A percentile compares a stretch with the other conserved stretches of the same genome.
phyloP scores from a whole-genome alignment of 495 filamentous ascomycete species.

The Penicillium desertorum region DNA sequence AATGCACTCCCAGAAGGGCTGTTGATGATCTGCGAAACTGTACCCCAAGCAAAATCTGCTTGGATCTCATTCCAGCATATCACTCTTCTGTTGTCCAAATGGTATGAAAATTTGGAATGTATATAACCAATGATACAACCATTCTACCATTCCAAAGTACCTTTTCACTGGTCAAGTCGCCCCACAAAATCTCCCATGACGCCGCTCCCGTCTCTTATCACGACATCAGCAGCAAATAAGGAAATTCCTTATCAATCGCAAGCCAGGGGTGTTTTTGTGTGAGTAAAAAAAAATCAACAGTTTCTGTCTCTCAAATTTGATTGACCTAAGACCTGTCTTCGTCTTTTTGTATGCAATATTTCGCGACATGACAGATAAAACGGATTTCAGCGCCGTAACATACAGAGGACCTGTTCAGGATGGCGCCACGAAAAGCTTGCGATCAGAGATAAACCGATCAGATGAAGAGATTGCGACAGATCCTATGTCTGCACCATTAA shows the following conservation, averaged over 20 bases:
- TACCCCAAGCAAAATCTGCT: too few relatives aligned
- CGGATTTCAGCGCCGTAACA: constrained; percentile 9
- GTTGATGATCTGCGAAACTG: too few relatives aligned
- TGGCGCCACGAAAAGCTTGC: constrained; percentile 5
- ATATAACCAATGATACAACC: too few relatives aligned
- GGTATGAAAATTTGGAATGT: too few relatives aligned
- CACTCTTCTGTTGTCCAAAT: too few relatives aligned
- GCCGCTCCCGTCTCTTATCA: constrained; percentile 24
- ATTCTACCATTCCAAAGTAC: too few relatives aligned
- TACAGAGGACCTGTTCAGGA: constrained; percentile 10
- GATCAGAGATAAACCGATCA: not conserved
- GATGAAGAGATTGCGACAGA: constrained; percentile 21
- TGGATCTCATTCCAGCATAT: too few relatives aligned
- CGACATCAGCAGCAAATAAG: constrained; percentile 36
- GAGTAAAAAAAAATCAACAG: not conserved
- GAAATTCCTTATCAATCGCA: not conserved
- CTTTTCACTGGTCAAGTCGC: not conserved
- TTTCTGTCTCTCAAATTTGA: not conserved
- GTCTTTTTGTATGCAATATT: not conserved
- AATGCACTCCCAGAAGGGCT: too few relatives aligned
- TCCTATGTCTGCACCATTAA: constrained; percentile 32
- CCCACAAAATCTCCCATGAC: constrained; percentile 8
- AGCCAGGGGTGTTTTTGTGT: not conserved
- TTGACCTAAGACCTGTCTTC: not conserved
- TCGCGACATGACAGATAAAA: constrained; percentile 16